These are phyloP conservation scores for Lippia alba DNA, from an alignment of 305 asterid species.

Conservation along the genomic window DNA sequence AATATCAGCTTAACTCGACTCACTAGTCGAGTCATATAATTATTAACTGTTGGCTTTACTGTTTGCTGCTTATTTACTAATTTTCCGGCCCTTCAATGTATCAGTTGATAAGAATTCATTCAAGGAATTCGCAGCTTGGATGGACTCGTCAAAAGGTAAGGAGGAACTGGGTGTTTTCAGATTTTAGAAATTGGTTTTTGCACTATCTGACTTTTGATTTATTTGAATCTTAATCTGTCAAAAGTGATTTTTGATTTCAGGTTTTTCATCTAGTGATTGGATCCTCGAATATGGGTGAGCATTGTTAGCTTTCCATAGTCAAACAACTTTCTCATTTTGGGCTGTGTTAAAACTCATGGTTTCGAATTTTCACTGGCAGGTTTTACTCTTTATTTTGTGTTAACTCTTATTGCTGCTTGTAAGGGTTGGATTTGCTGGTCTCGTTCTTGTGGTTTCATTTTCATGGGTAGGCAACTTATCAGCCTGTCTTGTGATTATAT, in stretches of 20 bases:
- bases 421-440: conserved; percentile 94
- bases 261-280: conserved; percentile 96
- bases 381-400: conserved; percentile 76
- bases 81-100: conserved; percentile 34
- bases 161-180: conserved; percentile 34
- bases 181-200: conserved; percentile 17
- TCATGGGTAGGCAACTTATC: conserved; percentile 75
- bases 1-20: background rate
- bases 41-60: conserved; percentile 1
- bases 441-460: conserved; percentile 81
- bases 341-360: conserved; percentile 25
- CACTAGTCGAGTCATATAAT: background rate
- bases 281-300: conserved; percentile 86
- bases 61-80: conserved; percentile 30
- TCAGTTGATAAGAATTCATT: conserved; percentile 89
- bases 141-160: conserved; percentile 98
- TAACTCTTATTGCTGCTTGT: conserved; percentile 86
- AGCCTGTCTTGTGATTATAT: conserved; percentile 22
- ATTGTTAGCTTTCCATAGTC: conserved; percentile 29
- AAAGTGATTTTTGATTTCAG: conserved; percentile 54
- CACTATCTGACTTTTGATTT: conserved; percentile 1
- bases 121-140: conserved; percentile 72
- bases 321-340: conserved; percentile 29
- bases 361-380: conserved; percentile 56
- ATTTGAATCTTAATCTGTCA: conserved; percentile 24